Conservation (phyloP, 495 filamentous ascomycete genomes). For the Tricharina praecox region DNA sequence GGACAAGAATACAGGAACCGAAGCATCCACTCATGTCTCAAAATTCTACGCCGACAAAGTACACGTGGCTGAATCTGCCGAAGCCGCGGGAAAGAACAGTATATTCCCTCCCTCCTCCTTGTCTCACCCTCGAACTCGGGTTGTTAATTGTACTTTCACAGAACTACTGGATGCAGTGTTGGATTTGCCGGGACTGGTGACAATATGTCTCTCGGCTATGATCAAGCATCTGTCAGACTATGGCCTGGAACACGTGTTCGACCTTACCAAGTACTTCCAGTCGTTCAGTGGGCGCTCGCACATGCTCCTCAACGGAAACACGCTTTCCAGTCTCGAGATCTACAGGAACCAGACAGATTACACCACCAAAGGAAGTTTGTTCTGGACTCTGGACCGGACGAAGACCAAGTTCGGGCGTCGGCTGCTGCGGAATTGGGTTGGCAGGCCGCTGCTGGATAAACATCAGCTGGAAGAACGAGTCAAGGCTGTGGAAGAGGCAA, state of each 20-base stretch:
- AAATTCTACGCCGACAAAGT: conserved; percentile 87
- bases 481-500: conserved; percentile 74
- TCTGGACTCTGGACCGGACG: conserved; percentile 92
- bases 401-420: conserved; percentile 77
- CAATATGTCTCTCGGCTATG: conserved; percentile 88
- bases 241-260: conserved; percentile 87
- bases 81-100: conserved; percentile 27
- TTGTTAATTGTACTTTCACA: not conserved
- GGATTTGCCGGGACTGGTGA: conserved; percentile 68
- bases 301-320: conserved; percentile 95
- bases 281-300: conserved; percentile 87
- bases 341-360: conserved; percentile 92
- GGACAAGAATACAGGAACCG: conserved; percentile 38
- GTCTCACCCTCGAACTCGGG: conserved; percentile 26
- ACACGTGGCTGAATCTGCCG: conserved; percentile 34
- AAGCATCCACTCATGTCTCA: conserved; percentile 76
- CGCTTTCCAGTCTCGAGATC: conserved; percentile 80
- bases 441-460: conserved; percentile 71
- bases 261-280: conserved; percentile 93
- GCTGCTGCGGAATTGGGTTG: conserved; percentile 86
- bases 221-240: conserved; percentile 89
- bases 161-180: conserved; percentile 70
- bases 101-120: conserved; percentile 27
- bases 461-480: conserved; percentile 64
- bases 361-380: conserved; percentile 68